Conservation (phyloP, 495 filamentous ascomycete genomes). For the Hypoxylon crocopeplum region DNA sequence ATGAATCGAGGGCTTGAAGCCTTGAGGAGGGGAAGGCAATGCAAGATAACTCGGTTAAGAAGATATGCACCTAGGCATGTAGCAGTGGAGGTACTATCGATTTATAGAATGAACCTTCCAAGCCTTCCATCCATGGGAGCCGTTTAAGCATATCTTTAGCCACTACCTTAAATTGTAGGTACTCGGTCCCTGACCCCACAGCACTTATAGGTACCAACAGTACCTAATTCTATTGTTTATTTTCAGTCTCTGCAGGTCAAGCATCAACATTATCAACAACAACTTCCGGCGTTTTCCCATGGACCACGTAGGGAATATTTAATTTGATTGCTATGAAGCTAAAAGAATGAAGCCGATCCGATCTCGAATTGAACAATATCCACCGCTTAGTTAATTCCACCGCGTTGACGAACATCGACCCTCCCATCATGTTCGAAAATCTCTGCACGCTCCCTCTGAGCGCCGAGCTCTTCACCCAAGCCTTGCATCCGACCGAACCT, state of each 20-base stretch:
- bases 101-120: too few species aligned
- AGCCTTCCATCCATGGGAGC: too few species aligned
- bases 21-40: too few species aligned
- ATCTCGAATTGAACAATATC: neutral
- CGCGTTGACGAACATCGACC: too few species aligned
- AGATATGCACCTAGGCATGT: too few species aligned
- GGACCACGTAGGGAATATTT: too few species aligned
- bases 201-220: neutral
- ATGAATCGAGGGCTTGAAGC: too few species aligned
- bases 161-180: too few species aligned
- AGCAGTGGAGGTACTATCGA: too few species aligned
- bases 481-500: constrained; percentile 81
- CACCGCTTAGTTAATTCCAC: neutral
- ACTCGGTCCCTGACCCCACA: too few species aligned
- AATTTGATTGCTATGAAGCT: neutral
- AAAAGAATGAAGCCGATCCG: neutral
- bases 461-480: constrained; percentile 88
- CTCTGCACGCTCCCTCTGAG: constrained; percentile 87
- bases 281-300: neutral
- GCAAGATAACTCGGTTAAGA: too few species aligned
- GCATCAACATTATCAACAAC: neutral
- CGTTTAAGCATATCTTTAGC: too few species aligned
- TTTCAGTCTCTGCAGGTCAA: neutral
- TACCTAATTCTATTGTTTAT: neutral
- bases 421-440: constrained; percentile 71